Base-by-base conservation (phyloP, 106 monocot species). In the Amphibolis antarctica region DNA sequence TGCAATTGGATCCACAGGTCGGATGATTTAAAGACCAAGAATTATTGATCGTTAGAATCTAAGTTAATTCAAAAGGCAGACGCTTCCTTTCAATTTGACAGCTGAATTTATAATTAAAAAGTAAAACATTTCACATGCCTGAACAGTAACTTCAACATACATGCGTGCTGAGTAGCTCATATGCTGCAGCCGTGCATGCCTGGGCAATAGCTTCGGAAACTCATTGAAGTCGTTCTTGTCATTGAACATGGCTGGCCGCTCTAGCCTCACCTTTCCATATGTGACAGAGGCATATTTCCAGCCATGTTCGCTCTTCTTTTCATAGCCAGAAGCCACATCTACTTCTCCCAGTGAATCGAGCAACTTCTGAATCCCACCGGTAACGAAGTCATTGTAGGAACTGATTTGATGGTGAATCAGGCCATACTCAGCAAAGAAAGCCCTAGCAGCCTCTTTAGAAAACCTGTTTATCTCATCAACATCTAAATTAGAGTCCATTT, bases 381-480 rank as follows among this genome's bases (percentile, higher is more conserved):
- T 59, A 11, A 98, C 17, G 64, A 98, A 91, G 1, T 86, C 74
- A 75, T 98, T 98, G 57, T 76, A 98, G 2, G 90, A 98, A 62
- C 75, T 85, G 57, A 98, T 85, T 71, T 98, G 96, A 69, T 90
- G 90, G 51, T 78, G 80, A 47, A 91, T 87, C 5, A 91, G 78
- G 10, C 96, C 91, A 21, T 64, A 74, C 21, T 98, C 85, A 30
- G 82, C 67, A 30, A 98, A 91, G 68, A 98, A 98, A 0, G 86
- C 56, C 22, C 66, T 69, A 46, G 84, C 62, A 25, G 76, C 90
- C 42, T 91, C 90, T 68, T 77, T 98, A 55, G 79, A 85, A 46
- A 98, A 84, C n/a, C 64, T 68, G 31, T 80, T 84, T n/a, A 90
- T 62, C 18, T 36, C 64, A 18, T 47, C 71, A 11, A 47, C 51